Evolutionary conservation across 2,329 filamentous ascomycete species (phyloP).

Genomic region (Eutypella sp.): DNA sequence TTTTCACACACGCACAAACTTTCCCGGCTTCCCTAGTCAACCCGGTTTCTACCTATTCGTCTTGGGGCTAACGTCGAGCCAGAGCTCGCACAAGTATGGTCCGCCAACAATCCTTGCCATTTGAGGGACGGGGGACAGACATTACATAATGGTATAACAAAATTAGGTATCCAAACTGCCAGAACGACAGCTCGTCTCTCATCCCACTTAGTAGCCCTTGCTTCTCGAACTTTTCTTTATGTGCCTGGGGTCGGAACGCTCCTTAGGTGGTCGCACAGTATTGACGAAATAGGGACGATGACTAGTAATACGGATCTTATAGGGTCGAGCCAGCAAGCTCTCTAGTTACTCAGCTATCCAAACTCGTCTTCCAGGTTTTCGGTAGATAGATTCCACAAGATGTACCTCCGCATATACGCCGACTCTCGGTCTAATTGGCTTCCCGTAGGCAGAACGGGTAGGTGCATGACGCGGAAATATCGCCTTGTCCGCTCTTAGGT

Average conservation of each 20-base stretch:
- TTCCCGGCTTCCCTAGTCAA: too few species aligned
- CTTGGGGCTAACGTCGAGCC: too few species aligned
- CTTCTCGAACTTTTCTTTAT: background rate
- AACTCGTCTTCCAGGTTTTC: background rate
- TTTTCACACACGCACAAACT: too few species aligned
- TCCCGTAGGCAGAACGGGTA: background rate
- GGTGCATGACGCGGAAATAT: background rate
- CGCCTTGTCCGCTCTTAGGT: background rate
- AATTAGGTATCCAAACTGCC: too few species aligned
- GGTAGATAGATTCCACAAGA: background rate
- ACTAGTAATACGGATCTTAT: background rate
- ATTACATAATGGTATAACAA: background rate
- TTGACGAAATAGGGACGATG: background rate
- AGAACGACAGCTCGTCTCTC: too few species aligned
- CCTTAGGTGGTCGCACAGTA: background rate
- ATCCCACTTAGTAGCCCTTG: too few species aligned
- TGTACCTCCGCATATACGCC: background rate
- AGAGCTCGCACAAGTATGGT: background rate
- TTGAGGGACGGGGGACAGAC: background rate
- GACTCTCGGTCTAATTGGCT: background rate
- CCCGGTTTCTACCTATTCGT: too few species aligned
- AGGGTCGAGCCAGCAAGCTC: background rate
- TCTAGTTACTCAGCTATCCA: background rate
- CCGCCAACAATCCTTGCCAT: background rate
- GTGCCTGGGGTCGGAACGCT: too few species aligned